phyloP scores from a whole-genome alignment of 2,329 filamentous ascomycete genomes.

The Neurospora crassa region DNA sequence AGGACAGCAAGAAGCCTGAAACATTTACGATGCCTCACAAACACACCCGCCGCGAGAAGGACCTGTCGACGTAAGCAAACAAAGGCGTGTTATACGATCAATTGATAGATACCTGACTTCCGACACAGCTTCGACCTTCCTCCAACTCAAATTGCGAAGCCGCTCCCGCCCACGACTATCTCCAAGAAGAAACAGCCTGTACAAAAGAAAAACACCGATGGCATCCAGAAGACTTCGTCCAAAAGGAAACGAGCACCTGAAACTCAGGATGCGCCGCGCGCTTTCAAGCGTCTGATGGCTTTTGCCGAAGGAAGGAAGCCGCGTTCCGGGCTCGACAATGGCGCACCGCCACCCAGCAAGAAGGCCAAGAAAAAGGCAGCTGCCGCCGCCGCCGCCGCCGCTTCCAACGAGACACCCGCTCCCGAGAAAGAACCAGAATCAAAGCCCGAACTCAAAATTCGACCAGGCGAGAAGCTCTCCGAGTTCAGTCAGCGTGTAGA shows the following conservation, averaged over 20 bases:
- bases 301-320: slow-evolving; percentile 52
- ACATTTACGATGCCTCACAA: slow-evolving; percentile 67
- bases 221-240: slow-evolving; percentile 27
- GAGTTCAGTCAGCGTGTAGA: slow-evolving; percentile 84
- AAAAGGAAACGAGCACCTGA: slow-evolving; percentile 37
- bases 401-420: slow-evolving; percentile 3
- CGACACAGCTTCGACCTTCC: slow-evolving; percentile 38
- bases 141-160: slow-evolving; percentile 37
- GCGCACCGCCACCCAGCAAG: slow-evolving; percentile 30
- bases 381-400: slow-evolving; percentile 13
- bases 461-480: slow-evolving; percentile 71
- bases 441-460: slow-evolving; percentile 39
- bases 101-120: slow-evolving; percentile 17
- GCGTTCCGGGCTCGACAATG: slow-evolving; percentile 62
- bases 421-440: background rate
- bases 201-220: slow-evolving; percentile 19
- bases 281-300: slow-evolving; percentile 79
- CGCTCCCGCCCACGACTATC: slow-evolving; percentile 36
- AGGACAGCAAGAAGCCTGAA: slow-evolving; percentile 1
- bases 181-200: slow-evolving; percentile 34
- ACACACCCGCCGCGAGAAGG: slow-evolving; percentile 59
- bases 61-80: slow-evolving; percentile 38
- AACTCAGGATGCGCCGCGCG: slow-evolving; percentile 76
- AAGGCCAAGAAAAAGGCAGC: slow-evolving; percentile 20
- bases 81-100: background rate